These are phyloP conservation scores for Yamagishiella unicocca DNA, from an alignment of 139 green algal genomes.

Conservation along the genomic window DNA sequence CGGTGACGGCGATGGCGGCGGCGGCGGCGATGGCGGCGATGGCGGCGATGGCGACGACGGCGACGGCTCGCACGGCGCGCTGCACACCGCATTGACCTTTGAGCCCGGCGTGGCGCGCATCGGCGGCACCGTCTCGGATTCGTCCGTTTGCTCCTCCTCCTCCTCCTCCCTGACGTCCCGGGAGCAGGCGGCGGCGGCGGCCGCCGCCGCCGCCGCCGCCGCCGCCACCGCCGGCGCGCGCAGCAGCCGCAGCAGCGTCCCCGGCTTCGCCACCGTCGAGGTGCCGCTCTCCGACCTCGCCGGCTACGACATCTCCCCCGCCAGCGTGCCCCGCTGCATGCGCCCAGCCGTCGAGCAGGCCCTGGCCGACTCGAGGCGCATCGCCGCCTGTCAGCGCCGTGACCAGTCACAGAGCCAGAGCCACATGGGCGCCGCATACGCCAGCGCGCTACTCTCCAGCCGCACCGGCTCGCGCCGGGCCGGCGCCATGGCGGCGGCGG, in stretches of 20 bases:
- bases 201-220: not conserved
- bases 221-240: not conserved
- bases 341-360: not conserved
- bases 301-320: not conserved
- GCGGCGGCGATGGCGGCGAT: not conserved
- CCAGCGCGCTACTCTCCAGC: not conserved
- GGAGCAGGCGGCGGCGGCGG: not conserved
- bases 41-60: not conserved
- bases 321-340: slow-evolving; percentile 23
- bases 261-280: not conserved
- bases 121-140: not conserved
- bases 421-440: not conserved
- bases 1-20: not conserved
- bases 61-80: not conserved
- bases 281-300: slow-evolving; percentile 26
- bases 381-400: not conserved
- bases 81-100: not conserved
- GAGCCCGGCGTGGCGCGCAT: not conserved
- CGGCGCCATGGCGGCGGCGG: not conserved
- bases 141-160: not conserved
- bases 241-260: not conserved
- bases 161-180: not conserved
- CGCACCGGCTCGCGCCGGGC: not conserved
- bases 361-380: not conserved
- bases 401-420: not conserved